These are phyloP conservation scores for Plasmopara viticola DNA, from an alignment of 352 stramenopile genomes.

Conservation along the genomic window DNA sequence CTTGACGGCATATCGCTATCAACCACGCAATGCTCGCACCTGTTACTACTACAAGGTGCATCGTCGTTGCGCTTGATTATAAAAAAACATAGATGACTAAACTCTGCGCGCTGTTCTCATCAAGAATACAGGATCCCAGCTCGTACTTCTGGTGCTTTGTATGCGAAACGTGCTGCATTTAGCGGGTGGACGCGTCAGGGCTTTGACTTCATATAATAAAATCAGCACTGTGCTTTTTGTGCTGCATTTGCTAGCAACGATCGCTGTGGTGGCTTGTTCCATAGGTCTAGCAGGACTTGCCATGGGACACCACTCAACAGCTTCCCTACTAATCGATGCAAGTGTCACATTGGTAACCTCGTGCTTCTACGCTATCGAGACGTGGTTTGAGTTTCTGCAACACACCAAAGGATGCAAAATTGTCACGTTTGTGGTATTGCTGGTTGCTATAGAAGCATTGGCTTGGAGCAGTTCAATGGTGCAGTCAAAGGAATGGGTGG, in stretches of 20 bases:
- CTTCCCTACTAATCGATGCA: constrained; percentile 27
- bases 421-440: constrained; percentile 20
- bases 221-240: constrained; percentile 13
- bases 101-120: neutral
- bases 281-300: constrained; percentile 20
- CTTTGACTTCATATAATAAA: constrained; percentile 2
- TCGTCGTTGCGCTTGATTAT: neutral
- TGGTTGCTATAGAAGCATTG: constrained; percentile 15
- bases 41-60: constrained; percentile 26
- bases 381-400: constrained; percentile 22
- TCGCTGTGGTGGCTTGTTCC: constrained; percentile 18
- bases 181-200: neutral
- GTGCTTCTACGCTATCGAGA: constrained; percentile 30
- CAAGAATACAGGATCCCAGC: constrained; percentile 23
- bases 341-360: constrained; percentile 22
- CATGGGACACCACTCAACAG: constrained; percentile 21
- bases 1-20: constrained; percentile 10
- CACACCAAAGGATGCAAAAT: constrained; percentile 9
- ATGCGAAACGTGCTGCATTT: constrained; percentile 38
- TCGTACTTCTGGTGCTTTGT: constrained; percentile 31
- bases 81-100: neutral
- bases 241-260: constrained; percentile 28
- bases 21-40: constrained; percentile 20
- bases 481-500: neutral
- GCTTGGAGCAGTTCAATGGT: neutral